These are phyloP conservation scores for Thermomucor indicae-seudaticae DNA, from an alignment of 371 early-diverging fungal genomes.

Conservation along the genomic window DNA sequence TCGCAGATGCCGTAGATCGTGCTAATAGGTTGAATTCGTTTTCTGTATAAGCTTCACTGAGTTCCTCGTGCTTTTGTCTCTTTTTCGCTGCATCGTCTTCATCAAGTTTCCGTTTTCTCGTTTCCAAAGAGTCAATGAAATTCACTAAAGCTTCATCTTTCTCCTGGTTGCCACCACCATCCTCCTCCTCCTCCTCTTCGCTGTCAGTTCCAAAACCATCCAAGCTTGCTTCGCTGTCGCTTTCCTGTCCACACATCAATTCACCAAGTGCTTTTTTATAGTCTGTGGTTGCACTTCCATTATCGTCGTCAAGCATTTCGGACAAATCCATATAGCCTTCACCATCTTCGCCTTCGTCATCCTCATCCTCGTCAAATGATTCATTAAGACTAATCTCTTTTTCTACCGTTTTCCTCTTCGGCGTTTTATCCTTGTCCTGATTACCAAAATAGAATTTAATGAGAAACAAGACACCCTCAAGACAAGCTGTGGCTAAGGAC, in stretches of 20 bases:
- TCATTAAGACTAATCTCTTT: too few relatives aligned
- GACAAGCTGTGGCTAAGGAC: too few relatives aligned
- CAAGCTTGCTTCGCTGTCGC: constrained; percentile 32
- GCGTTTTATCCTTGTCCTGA: constrained; percentile 48
- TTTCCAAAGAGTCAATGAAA: constrained; percentile 46
- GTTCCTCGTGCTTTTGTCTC: constrained; percentile 51
- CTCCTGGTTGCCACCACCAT: too few relatives aligned
- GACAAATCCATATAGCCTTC: constrained; percentile 56
- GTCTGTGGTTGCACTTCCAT: constrained; percentile 26
- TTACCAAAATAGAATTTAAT: too few relatives aligned
- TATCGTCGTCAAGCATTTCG: constrained; percentile 48
- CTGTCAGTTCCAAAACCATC: constrained; percentile 13
- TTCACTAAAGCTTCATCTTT: constrained; percentile 27
- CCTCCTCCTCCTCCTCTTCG: constrained; percentile 41
- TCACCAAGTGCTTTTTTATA: constrained; percentile 32
- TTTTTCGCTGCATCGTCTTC: constrained; percentile 36
- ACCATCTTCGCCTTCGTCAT: constrained; percentile 51
- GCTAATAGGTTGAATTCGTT: constrained; percentile 72
- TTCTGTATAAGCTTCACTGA: constrained; percentile 72
- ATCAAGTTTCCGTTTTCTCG: constrained; percentile 41
- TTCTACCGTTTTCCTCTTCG: too few relatives aligned
- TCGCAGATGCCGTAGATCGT: constrained; percentile 28
- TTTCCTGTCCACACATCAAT: constrained; percentile 29
- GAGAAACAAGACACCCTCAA: too few relatives aligned
- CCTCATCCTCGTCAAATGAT: constrained; percentile 48